Percentiles rank a stretch among this genome's conserved stretches.
phyloP scores from a whole-genome alignment of 306 rosid genomes.

The Dalbergia cultrata region DNA sequence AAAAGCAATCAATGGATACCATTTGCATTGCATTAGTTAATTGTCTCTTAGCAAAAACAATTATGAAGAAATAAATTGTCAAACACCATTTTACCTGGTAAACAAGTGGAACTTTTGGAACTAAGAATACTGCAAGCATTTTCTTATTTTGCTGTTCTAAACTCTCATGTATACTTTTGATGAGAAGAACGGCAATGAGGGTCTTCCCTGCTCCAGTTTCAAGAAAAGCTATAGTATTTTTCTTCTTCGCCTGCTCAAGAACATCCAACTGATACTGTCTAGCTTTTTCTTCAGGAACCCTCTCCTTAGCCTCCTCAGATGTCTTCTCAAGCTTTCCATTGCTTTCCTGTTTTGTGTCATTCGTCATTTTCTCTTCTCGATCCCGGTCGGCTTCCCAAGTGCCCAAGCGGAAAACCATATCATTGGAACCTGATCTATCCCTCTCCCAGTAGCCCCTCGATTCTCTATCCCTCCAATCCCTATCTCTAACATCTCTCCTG shows the following conservation, averaged over 20 bases:
- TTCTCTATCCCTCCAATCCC: conserved; percentile 77
- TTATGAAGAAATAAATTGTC: background rate
- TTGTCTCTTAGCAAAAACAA: conserved; percentile 25
- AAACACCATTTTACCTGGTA: conserved; percentile 73
- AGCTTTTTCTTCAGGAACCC: conserved; percentile 79
- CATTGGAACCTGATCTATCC: conserved; percentile 76
- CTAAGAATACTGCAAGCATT: conserved; percentile 91
- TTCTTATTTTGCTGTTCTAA: conserved; percentile 74
- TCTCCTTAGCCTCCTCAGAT: conserved; percentile 66
- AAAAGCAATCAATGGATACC: conserved; percentile 8
- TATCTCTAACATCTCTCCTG: conserved; percentile 74
- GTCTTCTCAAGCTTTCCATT: conserved; percentile 62
- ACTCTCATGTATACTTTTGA: conserved; percentile 70
- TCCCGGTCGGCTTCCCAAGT: conserved; percentile 71
- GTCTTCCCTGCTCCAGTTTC: conserved; percentile 99
- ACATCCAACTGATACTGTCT: conserved; percentile 98
- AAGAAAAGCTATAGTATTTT: conserved; percentile 92
- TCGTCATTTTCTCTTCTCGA: conserved; percentile 56
- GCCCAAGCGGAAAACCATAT: conserved; percentile 75
- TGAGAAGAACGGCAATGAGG: conserved; percentile 93
- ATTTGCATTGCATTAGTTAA: conserved; percentile 3
- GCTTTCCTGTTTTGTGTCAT: conserved; percentile 55
- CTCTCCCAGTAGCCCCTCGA: conserved; percentile 94
- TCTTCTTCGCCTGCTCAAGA: conserved; percentile 93
- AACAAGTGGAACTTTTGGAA: conserved; percentile 98